phyloP scores from a whole-genome alignment of 768 basidiomycete species.

The Serendipita sp. region DNA sequence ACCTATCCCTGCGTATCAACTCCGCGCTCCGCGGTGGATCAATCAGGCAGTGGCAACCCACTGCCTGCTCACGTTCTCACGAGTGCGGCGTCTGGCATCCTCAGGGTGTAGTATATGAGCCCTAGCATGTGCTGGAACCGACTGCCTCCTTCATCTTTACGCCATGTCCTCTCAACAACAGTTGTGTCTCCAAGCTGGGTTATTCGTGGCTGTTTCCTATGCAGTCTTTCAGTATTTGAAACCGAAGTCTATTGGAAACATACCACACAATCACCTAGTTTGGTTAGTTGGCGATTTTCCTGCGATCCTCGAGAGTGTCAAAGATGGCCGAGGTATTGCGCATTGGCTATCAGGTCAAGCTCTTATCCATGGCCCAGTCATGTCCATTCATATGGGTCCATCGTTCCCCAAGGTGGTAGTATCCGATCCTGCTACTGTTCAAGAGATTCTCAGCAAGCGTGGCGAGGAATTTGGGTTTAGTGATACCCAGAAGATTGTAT shows the following conservation, averaged over 20 bases:
- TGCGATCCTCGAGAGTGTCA: background rate
- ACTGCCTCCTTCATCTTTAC: no score
- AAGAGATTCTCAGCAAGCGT: background rate
- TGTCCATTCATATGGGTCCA: conserved; percentile 2
- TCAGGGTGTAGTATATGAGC: no score
- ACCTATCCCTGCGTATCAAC: no score
- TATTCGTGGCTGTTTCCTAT: background rate
- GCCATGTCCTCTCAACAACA: no score
- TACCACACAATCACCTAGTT: background rate
- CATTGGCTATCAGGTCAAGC: background rate
- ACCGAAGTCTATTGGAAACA: background rate
- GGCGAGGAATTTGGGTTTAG: background rate
- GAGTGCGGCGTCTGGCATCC: no score
- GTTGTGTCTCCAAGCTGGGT: no score
- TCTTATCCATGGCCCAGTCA: background rate
- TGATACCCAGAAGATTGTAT: conserved; percentile 4
- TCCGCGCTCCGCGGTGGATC: no score
- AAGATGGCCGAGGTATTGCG: background rate
- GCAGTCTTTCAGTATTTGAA: background rate
- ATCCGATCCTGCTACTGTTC: background rate
- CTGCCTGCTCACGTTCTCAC: no score
- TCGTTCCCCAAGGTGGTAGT: background rate
- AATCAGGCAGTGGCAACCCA: no score
- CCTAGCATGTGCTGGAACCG: no score
- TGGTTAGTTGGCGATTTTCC: background rate